Evolutionary conservation across 2,329 filamentous ascomycete species (phyloP).

Genomic region (Aschersonia sp.): DNA sequence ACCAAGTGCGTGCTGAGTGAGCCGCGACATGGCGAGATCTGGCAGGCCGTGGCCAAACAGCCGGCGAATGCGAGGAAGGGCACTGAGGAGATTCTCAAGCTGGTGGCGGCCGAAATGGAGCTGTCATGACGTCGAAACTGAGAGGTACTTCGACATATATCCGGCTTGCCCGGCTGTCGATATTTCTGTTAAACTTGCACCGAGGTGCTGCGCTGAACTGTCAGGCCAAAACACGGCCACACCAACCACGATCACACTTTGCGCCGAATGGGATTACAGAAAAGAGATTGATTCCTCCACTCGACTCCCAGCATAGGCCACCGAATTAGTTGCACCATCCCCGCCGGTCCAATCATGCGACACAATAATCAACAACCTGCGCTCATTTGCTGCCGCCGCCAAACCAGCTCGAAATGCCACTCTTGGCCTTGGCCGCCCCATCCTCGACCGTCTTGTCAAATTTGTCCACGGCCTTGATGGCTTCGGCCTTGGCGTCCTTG

Average conservation of each 20-base stretch:
- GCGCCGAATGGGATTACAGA: too few relatives aligned
- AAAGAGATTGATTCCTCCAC: too few relatives aligned
- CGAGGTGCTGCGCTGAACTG: too few relatives aligned
- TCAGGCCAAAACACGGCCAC: too few relatives aligned
- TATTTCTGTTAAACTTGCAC: too few relatives aligned
- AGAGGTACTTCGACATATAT: too few relatives aligned
- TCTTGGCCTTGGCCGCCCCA: conserved; percentile 68
- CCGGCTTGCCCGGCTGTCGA: too few relatives aligned
- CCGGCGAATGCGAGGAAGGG: conserved; percentile 63
- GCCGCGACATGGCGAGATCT: conserved; percentile 82
- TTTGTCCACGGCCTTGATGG: conserved; percentile 62
- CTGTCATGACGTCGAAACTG: background rate
- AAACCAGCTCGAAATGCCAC: conserved; percentile 75
- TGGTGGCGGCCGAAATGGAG: conserved; percentile 45
- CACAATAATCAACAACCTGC: background rate
- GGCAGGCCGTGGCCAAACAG: conserved; percentile 77
- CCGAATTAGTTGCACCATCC: too few relatives aligned
- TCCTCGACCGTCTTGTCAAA: conserved; percentile 73
- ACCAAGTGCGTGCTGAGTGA: conserved; percentile 70
- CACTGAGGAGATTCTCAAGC: conserved; percentile 67
- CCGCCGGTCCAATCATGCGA: too few relatives aligned
- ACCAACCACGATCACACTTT: too few relatives aligned
- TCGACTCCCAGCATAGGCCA: too few relatives aligned
- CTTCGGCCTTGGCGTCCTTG: conserved; percentile 48
- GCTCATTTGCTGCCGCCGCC: conserved; percentile 32